phyloP scores from a whole-genome alignment of 2,329 filamentous ascomycete genomes.

The Exophiala xenobiotica region DNA sequence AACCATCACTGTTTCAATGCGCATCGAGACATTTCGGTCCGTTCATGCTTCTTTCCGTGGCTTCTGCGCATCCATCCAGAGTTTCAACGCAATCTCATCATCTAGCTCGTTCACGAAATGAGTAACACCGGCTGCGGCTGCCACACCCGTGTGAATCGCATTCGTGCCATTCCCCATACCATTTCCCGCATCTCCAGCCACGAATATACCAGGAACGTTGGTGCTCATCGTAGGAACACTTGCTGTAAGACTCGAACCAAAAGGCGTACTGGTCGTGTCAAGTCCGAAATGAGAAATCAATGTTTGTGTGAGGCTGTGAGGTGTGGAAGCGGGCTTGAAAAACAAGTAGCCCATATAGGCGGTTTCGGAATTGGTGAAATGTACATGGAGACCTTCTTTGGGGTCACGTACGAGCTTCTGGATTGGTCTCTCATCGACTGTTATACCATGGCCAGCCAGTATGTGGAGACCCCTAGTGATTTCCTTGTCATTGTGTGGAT shows the following conservation, averaged over 20 bases:
- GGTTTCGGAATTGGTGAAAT: slow-evolving; percentile 5
- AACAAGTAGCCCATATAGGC: slow-evolving; percentile 9
- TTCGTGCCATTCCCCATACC: neutral
- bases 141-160: neutral
- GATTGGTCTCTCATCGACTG: slow-evolving; percentile 13
- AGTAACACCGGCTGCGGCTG: neutral
- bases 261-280: neutral
- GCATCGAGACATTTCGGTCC: too few relatives aligned
- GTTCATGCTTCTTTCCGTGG: too few relatives aligned
- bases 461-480: slow-evolving; percentile 1
- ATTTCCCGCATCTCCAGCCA: neutral
- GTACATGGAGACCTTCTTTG: slow-evolving; percentile 15
- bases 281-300: neutral
- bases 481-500: neutral
- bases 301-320: neutral
- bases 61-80: neutral
- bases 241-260: neutral
- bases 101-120: neutral
- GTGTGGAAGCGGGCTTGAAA: slow-evolving; percentile 6
- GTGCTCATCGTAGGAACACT: neutral
- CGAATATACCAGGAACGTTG: neutral
- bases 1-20: too few relatives aligned
- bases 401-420: slow-evolving; percentile 1
- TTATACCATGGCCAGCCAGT: slow-evolving; percentile 2
- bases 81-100: neutral